Conservation (phyloP, 805 yeast species). For the Pichia manshurica region DNA sequence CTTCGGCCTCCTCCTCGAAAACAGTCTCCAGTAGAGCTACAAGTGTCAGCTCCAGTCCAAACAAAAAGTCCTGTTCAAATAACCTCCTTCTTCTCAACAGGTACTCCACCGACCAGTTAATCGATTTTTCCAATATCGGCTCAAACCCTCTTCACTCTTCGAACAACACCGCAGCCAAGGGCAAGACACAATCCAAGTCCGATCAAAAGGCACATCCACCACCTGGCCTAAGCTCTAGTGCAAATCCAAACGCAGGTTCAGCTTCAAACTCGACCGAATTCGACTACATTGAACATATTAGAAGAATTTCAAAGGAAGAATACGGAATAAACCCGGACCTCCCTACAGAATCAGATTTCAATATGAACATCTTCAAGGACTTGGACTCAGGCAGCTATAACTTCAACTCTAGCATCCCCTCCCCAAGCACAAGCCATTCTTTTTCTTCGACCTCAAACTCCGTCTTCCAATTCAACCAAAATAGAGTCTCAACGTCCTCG, state of each 20-base stretch:
- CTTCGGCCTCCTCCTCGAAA: neutral
- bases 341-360: slow-evolving; percentile 3
- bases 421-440: slow-evolving; percentile 27
- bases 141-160: no score
- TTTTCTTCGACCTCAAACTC: slow-evolving; percentile 23
- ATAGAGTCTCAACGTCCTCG: slow-evolving; percentile 10
- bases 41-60: slow-evolving; percentile 1
- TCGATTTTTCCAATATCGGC: neutral
- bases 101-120: slow-evolving; percentile 1
- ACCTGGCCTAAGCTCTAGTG: neutral
- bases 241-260: slow-evolving; percentile 1
- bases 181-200: neutral
- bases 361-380: slow-evolving; percentile 1
- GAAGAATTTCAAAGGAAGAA: slow-evolving; percentile 32
- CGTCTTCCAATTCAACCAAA: slow-evolving; percentile 17
- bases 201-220: neutral
- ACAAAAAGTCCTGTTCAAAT: slow-evolving; percentile 1
- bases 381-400: neutral
- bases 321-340: slow-evolving; percentile 26
- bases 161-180: neutral
- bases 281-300: slow-evolving; percentile 34
- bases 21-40: neutral
- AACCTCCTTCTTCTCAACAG: slow-evolving; percentile 2
- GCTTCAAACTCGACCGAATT: slow-evolving; percentile 17
- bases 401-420: slow-evolving; percentile 1